phyloP scores from a whole-genome alignment of 2,329 filamentous ascomycete genomes.

The Colletotrichum coccodes region DNA sequence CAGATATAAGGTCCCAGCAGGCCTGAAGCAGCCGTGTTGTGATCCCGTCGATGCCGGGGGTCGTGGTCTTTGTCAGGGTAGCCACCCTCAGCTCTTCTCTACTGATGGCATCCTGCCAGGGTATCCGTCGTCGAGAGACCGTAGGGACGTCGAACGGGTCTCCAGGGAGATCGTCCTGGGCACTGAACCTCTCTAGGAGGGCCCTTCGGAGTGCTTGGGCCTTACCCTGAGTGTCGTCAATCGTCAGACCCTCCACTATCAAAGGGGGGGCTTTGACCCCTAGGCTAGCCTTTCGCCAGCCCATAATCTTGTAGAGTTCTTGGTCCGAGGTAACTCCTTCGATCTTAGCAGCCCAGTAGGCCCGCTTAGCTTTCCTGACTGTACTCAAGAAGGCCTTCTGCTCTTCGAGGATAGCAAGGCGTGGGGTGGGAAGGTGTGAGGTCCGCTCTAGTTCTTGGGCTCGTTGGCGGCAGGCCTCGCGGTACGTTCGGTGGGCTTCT shows the following conservation, averaged over 20 bases:
- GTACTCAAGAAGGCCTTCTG: background rate
- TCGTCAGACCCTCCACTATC: background rate
- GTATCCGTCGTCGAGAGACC: background rate
- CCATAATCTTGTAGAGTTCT: slow-evolving; percentile 1
- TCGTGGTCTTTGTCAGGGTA: background rate
- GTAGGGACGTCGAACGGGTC: background rate
- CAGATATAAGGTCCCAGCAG: background rate
- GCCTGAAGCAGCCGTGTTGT: background rate
- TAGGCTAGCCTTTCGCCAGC: background rate
- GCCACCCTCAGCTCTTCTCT: background rate
- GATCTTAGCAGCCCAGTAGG: background rate
- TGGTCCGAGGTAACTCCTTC: background rate
- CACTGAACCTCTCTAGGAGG: slow-evolving; percentile 1
- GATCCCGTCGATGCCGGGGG: background rate
- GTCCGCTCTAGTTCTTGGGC: background rate
- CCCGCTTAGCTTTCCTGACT: background rate
- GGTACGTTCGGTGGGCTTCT: background rate
- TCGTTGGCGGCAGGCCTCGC: background rate
- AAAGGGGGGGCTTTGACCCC: background rate
- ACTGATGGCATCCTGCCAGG: background rate
- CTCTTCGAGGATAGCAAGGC: background rate
- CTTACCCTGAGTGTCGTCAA: background rate
- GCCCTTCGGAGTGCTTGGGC: background rate
- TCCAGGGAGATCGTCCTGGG: background rate
- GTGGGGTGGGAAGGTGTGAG: no score